These are phyloP conservation scores for Rugonectria rugulosa DNA, from an alignment of 2,329 filamentous ascomycete genomes.

Conservation along the genomic window DNA sequence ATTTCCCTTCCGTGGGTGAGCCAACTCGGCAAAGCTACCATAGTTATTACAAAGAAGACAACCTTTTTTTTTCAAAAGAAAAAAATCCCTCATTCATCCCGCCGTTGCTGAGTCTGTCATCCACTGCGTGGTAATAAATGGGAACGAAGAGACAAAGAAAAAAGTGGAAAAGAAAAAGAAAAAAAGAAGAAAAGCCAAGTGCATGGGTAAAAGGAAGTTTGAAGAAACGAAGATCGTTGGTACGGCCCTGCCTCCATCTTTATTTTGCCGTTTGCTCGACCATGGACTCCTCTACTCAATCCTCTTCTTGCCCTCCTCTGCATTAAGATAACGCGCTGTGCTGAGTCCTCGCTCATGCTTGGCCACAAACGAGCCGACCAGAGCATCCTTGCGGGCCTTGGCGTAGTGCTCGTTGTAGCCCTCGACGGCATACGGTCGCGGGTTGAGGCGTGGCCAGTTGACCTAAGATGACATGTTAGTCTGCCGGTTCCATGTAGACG, in stretches of 20 bases:
- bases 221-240: constrained; percentile 10
- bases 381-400: constrained; percentile 80
- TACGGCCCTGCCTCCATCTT: constrained; percentile 2
- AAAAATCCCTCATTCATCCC: neutral
- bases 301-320: constrained; percentile 98
- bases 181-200: no score
- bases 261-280: constrained; percentile 11
- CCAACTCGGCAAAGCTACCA: constrained; percentile 22
- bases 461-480: constrained; percentile 63
- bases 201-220: neutral
- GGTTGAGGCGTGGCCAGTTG: constrained; percentile 98
- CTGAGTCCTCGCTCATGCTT: constrained; percentile 84
- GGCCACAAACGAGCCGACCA: constrained; percentile 76
- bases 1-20: constrained; percentile 15
- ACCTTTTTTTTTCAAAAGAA: constrained; percentile 8
- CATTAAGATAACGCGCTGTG: constrained; percentile 79
- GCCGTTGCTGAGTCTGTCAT: no score
- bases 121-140: constrained; percentile 18
- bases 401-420: constrained; percentile 87
- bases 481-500: neutral
- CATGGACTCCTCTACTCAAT: constrained; percentile 71
- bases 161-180: no score
- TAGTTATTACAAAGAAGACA: constrained; percentile 31
- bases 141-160: constrained; percentile 5
- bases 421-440: constrained; percentile 83